Conservation (phyloP, 805 yeast genomes). For the Kazachstania taianensis region DNA sequence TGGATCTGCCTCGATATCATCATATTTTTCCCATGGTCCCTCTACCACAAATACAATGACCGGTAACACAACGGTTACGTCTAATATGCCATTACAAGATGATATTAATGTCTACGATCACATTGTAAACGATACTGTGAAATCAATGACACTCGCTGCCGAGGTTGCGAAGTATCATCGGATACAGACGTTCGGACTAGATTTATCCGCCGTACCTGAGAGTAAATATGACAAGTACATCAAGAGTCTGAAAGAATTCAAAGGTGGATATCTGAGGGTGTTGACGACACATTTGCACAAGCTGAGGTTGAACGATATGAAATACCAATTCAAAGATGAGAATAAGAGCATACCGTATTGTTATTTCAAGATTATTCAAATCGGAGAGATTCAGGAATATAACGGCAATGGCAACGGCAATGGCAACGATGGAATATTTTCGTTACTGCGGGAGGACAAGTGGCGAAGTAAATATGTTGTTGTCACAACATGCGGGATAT, state of each 20-base stretch:
- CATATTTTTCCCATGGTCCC: slow-evolving; percentile 12
- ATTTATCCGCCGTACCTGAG: not conserved
- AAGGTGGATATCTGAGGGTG: slow-evolving; percentile 30
- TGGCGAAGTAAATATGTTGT: slow-evolving; percentile 41
- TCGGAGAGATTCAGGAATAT: slow-evolving; percentile 33
- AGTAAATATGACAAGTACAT: slow-evolving; percentile 17
- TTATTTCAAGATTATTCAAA: slow-evolving; percentile 24
- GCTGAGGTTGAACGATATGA: slow-evolving; percentile 15
- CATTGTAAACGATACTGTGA: slow-evolving; percentile 10
- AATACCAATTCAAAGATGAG: slow-evolving; percentile 14
- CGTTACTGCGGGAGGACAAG: slow-evolving; percentile 8
- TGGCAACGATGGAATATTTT: not conserved
- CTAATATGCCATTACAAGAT: slow-evolving; percentile 8
- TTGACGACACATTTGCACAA: slow-evolving; percentile 20
- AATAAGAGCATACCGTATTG: slow-evolving; percentile 11
- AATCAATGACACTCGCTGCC: not conserved
- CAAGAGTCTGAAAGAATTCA: slow-evolving; percentile 16
- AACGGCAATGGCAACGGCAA: not conserved
- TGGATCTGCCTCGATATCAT: slow-evolving; percentile 20
- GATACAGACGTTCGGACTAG: not conserved
- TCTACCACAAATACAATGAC: slow-evolving; percentile 9
- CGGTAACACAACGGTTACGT: slow-evolving; percentile 5
- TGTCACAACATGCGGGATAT: slow-evolving; percentile 41
- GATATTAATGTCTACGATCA: slow-evolving; percentile 22
- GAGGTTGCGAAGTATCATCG: not conserved